Percentiles rank a stretch among this genome's conserved stretches.
Evolutionary conservation across 257 asterid species (phyloP).

Genomic region (Petunia secreta): DNA sequence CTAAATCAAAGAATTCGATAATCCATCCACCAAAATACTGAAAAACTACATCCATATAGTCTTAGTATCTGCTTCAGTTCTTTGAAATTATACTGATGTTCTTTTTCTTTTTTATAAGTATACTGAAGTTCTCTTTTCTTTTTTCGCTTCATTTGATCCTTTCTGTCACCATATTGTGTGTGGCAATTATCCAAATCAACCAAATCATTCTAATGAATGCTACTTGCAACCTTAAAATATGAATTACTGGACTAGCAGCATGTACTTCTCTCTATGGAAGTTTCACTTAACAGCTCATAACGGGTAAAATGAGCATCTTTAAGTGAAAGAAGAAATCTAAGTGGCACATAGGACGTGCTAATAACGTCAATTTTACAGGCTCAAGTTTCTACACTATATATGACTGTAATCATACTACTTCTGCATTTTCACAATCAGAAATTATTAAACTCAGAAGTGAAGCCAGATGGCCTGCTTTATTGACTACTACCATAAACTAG

Average conservation of each 20-base stretch:
- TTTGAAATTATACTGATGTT: not conserved
- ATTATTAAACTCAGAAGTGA: conserved; percentile 19
- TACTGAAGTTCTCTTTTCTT: not conserved
- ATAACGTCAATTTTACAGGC: not conserved
- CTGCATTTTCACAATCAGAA: not conserved
- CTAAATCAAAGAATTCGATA: not conserved
- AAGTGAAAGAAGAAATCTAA: not conserved
- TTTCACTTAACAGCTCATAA: not conserved
- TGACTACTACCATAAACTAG: not conserved
- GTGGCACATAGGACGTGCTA: not conserved
- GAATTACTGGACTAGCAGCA: not conserved
- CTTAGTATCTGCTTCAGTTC: conserved; percentile 19
- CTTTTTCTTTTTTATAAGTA: not conserved
- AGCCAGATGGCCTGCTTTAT: conserved; percentile 14
- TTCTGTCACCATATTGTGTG: not conserved
- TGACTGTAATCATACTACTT: conserved; percentile 16
- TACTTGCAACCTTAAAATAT: conserved; percentile 9
- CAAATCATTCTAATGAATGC: not conserved
- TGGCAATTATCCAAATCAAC: not conserved
- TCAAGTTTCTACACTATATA: not conserved
- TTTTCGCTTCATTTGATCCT: not conserved
- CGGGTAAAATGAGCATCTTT: not conserved
- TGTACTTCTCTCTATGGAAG: not conserved
- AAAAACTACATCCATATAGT: conserved; percentile 15
- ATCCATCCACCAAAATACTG: conserved; percentile 17